Evolutionary conservation across 768 basidiomycete genomes (phyloP).

Genomic region (Tulasnella sp.): DNA sequence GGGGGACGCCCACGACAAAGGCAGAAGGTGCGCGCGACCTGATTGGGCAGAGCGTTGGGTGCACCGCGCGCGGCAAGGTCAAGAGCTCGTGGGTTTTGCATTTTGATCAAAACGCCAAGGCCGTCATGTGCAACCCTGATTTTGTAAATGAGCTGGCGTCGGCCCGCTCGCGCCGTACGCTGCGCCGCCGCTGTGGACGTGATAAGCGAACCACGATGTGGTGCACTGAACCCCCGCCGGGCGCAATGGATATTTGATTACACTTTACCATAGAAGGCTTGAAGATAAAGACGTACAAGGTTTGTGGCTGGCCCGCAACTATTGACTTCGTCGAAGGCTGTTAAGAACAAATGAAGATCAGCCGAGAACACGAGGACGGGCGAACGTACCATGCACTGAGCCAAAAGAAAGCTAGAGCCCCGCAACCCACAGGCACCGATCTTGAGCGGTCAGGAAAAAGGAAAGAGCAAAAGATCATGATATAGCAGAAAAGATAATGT

Average conservation of each 20-base stretch:
- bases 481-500: not conserved
- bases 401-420: not conserved
- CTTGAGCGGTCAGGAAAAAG: not conserved
- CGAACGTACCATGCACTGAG: not conserved
- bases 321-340: not conserved
- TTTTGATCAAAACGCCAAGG: conserved; percentile 15
- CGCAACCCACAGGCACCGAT: not conserved
- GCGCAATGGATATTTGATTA: too few relatives aligned
- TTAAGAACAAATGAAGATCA: not conserved
- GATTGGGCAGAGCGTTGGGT: not conserved
- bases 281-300: not conserved
- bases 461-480: not conserved
- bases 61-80: not conserved
- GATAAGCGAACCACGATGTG: not conserved
- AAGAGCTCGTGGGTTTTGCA: not conserved
- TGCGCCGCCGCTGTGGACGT: not conserved
- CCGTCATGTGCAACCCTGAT: not conserved
- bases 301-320: not conserved
- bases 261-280: too few relatives aligned
- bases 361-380: not conserved
- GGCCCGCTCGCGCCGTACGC: not conserved
- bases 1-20: not conserved
- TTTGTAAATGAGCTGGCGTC: not conserved
- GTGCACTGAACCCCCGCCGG: not conserved
- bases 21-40: not conserved